Percentiles rank a stretch among this genome's conserved stretches.
Evolutionary conservation across 2,329 filamentous ascomycete genomes (phyloP).

Genomic region (Xylaria sp.): DNA sequence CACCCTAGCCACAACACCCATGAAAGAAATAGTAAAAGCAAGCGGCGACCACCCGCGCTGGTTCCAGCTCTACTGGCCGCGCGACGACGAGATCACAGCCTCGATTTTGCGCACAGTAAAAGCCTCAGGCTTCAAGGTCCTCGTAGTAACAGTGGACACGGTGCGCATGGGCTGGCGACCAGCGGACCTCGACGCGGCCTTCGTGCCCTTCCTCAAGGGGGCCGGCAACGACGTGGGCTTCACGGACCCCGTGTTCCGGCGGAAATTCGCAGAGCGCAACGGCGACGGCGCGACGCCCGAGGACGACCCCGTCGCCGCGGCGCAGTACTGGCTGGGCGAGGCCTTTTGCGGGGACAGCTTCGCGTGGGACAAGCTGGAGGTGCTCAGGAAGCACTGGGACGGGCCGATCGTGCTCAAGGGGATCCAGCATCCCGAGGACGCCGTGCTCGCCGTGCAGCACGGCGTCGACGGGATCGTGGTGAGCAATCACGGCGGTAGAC

Average conservation of each 20-base stretch:
- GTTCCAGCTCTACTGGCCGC: conserved; percentile 82
- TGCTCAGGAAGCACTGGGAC: conserved; percentile 46
- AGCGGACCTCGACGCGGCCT: conserved; percentile 71
- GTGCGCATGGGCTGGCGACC: conserved; percentile 76
- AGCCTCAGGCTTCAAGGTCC: conserved; percentile 68
- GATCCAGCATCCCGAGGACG: conserved; percentile 50
- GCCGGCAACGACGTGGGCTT: conserved; percentile 72
- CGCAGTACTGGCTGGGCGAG: conserved; percentile 44
- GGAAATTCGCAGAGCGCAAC: conserved; percentile 63
- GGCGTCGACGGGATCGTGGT: conserved; percentile 58
- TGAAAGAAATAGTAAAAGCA: conserved; percentile 73
- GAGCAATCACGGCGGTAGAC: conserved; percentile 68
- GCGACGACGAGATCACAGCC: conserved; percentile 71
- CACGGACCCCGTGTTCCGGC: conserved; percentile 72
- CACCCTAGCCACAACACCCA: conserved; percentile 70
- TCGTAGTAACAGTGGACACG: conserved; percentile 80
- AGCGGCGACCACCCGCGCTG: conserved; percentile 69
- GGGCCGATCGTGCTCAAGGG: conserved; percentile 51
- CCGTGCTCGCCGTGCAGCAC: conserved; percentile 37
- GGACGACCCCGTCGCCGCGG: conserved; percentile 56
- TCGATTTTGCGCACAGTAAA: conserved; percentile 72
- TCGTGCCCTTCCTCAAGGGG: conserved; percentile 68
- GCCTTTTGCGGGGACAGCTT: conserved; percentile 46
- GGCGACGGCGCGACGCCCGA: conserved; percentile 60
- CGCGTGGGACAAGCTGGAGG: conserved; percentile 43